Percentiles rank a stretch among this genome's conserved stretches.
Evolutionary conservation across 2,329 filamentous ascomycete genomes (phyloP).

Genomic region (Fusarium subtropicale): DNA sequence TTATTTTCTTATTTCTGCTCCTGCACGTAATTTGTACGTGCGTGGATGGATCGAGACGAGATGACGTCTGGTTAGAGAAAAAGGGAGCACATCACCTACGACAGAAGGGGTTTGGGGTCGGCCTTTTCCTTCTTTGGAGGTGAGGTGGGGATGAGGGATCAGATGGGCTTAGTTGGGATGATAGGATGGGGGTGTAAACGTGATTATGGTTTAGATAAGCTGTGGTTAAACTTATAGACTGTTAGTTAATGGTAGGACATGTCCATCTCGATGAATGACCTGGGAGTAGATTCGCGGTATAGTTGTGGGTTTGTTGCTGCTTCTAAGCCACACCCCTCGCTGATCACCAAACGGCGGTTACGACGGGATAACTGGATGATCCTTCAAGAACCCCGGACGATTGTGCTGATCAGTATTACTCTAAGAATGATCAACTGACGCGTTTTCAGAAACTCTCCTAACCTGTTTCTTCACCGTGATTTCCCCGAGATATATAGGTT

Average conservation of each 20-base stretch:
- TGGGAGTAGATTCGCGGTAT: neutral
- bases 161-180: conserved; percentile 12
- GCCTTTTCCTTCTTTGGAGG: conserved; percentile 40
- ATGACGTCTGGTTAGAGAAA: conserved; percentile 27
- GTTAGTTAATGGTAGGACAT: neutral
- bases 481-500: neutral
- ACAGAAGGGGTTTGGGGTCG: conserved; percentile 34
- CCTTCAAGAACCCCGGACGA: neutral
- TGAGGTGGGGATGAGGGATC: conserved; percentile 32
- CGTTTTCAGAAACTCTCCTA: neutral
- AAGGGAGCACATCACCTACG: conserved; percentile 17
- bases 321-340: neutral
- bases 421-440: neutral
- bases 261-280: neutral
- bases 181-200: neutral
- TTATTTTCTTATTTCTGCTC: conserved; percentile 12
- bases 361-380: neutral
- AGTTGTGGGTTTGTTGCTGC: neutral
- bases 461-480: neutral
- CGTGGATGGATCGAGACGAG: conserved; percentile 4
- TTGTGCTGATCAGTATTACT: neutral
- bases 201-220: neutral
- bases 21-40: neutral
- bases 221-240: neutral
- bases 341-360: neutral